phyloP scores from a whole-genome alignment of 306 rosid genomes.

The Pachyrhizus erosus region DNA sequence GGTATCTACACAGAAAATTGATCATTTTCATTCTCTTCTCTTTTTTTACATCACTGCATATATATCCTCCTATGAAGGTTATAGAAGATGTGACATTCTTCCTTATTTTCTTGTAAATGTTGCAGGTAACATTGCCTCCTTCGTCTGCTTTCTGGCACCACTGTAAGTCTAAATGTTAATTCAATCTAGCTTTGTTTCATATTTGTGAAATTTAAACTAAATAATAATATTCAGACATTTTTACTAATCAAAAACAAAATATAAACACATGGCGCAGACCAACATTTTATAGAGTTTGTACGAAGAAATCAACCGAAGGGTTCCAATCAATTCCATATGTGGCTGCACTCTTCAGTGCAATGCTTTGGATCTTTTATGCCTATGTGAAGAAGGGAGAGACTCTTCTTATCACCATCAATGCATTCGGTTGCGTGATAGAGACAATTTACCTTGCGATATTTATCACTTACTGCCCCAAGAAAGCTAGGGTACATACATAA shows the following conservation, averaged over 20 bases:
- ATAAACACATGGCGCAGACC: constrained; percentile 58
- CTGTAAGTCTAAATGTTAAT: constrained; percentile 59
- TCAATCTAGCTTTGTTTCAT: not conserved
- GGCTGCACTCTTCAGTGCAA: constrained; percentile 83
- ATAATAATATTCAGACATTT: not conserved
- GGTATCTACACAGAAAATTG: constrained; percentile 48
- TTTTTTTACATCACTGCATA: not conserved
- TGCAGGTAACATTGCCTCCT: constrained; percentile 77
- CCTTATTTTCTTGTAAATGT: constrained; percentile 10
- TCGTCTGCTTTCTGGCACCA: constrained; percentile 86
- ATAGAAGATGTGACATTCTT: constrained; percentile 9
- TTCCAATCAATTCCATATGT: constrained; percentile 90
- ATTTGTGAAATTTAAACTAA: not conserved
- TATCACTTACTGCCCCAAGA: constrained; percentile 75
- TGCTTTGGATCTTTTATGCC: constrained; percentile 91
- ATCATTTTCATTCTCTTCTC: not conserved
- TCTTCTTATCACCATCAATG: constrained; percentile 84
- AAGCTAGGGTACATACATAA: constrained; percentile 55
- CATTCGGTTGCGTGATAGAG: constrained; percentile 83
- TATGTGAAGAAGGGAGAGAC: constrained; percentile 61
- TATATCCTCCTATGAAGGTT: not conserved
- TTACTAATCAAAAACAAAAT: not conserved
- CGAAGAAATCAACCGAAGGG: constrained; percentile 93
- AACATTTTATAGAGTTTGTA: constrained; percentile 72
- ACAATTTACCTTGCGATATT: constrained; percentile 81